A percentile compares a stretch with the other conserved stretches of the same genome.
phyloP scores from a whole-genome alignment of 805 yeast genomes.

The Blastobotrys attinorum region DNA sequence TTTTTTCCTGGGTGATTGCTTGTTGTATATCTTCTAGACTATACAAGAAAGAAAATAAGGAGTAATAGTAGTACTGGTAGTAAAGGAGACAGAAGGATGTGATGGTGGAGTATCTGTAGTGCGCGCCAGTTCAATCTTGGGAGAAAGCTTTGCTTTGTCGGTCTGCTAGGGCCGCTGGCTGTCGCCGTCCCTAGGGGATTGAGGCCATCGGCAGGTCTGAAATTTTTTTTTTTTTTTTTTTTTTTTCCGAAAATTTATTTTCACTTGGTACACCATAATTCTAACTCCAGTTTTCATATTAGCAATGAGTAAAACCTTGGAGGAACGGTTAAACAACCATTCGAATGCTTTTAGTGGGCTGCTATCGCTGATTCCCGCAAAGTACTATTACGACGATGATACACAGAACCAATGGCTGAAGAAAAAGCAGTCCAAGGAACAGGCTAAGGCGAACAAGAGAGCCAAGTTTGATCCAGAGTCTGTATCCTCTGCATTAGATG shows the following conservation, averaged over 20 bases:
- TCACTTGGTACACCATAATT: background rate
- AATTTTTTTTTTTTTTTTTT: slow-evolving; percentile 3
- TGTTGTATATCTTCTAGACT: too few species aligned
- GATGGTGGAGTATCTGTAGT: too few species aligned
- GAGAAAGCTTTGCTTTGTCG: too few species aligned
- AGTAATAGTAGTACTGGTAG: too few species aligned
- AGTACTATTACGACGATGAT: slow-evolving; percentile 86
- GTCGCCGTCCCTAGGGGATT: too few species aligned
- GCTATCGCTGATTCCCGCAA: slow-evolving; percentile 86
- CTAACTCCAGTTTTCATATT: too few species aligned
- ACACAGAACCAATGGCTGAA: slow-evolving; percentile 87
- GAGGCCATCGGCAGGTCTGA: too few species aligned
- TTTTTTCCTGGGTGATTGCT: too few species aligned
- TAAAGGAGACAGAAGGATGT: too few species aligned
- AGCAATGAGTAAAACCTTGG: slow-evolving; percentile 19
- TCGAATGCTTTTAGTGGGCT: slow-evolving; percentile 69
- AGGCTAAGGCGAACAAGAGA: slow-evolving; percentile 54
- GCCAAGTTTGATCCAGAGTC: slow-evolving; percentile 65
- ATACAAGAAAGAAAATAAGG: too few species aligned
- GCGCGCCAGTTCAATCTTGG: too few species aligned
- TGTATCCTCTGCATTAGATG: slow-evolving; percentile 27
- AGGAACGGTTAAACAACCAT: slow-evolving; percentile 29
- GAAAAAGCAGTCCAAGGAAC: slow-evolving; percentile 60
- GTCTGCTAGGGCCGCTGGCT: too few species aligned
- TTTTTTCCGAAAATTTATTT: slow-evolving; percentile 4